Evolutionary conservation across 257 asterid species (phyloP), one percentile per base, ranked within the genome.

Genomic region (Linaria vulgaris): DNA sequence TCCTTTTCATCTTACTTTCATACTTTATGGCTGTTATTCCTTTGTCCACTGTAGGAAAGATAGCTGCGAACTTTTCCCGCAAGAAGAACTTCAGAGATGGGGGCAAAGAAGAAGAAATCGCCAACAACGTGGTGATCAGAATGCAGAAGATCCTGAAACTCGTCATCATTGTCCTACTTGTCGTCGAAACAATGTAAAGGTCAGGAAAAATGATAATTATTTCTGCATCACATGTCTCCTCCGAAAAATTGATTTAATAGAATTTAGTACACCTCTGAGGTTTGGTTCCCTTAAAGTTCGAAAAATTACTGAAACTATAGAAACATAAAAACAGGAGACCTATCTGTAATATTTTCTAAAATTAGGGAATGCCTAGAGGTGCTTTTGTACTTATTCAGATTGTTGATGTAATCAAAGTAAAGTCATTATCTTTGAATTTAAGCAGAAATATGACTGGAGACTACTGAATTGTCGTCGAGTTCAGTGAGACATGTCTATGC

Each of bases 101-200:
- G 88, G 78, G 68, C 90, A 69, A 58, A 69, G 83, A 74, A n/a
- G n/a, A n/a, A 76, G 84, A 68, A 79, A 89, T 71, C 82, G 22
- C 56, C 86, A 80, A 23, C 91, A 83, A 79, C 61, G 68, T 17
- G 61, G 61, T 12, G 88, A 79, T 61, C 90, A 80, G 64, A 54
- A 68, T 59, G 94, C 86, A 34, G 74, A 76, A 69, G 61, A 61
- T 49, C 74, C 79, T 2, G 69, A 65, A 38, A 72, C 53, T 54
- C 80, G 73, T 64, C 91, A 80, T 63, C 67, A 82, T 24, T 89
- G 99, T 68, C 96, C 97, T 38, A 72, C 15, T 67, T 89, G 96
- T 50, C 74, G 89, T 64, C 97, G 87, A 58, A 41, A 46, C 22
- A 92, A 89, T 64, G 76, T 66, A 50, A 92, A 92, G 95, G 95